These are phyloP conservation scores for Aethionema arabicum DNA, from an alignment of 345 rosid species.

Conservation along the genomic window DNA sequence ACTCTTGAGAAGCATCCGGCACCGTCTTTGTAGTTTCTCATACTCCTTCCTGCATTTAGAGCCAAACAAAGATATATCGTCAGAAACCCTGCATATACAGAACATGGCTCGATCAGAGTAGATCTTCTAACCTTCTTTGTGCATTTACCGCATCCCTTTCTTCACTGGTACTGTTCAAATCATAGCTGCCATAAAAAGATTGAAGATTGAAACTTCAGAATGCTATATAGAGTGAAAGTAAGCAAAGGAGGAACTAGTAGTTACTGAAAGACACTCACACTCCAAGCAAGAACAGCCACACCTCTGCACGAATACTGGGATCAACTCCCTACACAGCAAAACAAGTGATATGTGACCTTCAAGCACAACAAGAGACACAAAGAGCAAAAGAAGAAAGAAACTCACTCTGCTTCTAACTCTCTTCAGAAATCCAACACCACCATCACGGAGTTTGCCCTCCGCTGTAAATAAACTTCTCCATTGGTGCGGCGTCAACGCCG, in stretches of 20 bases:
- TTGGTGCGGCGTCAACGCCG: conserved; percentile 65
- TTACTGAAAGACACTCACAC: conserved; percentile 60
- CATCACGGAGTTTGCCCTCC: conserved; percentile 80
- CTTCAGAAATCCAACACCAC: conserved; percentile 78
- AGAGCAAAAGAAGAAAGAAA: conserved; percentile 23
- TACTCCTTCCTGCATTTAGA: conserved; percentile 71
- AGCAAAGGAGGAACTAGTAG: background rate
- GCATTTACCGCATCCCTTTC: conserved; percentile 62
- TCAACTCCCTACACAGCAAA: conserved; percentile 68
- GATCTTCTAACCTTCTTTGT: conserved; percentile 58
- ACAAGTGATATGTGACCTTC: conserved; percentile 6
- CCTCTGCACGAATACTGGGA: conserved; percentile 84
- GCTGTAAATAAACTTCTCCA: conserved; percentile 79
- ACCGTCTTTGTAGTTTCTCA: conserved; percentile 76
- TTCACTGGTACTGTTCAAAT: conserved; percentile 75
- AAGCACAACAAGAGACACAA: conserved; percentile 18
- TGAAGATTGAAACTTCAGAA: conserved; percentile 16
- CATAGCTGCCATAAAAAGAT: conserved; percentile 53
- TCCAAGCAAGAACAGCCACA: conserved; percentile 98
- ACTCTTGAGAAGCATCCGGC: conserved; percentile 53
- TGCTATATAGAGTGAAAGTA: background rate
- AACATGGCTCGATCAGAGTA: background rate
- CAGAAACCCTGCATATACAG: background rate
- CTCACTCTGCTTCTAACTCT: conserved; percentile 96
- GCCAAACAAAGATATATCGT: conserved; percentile 2